These are phyloP conservation scores for Lipomyces sp. DNA, from an alignment of 805 yeast species.

Conservation along the genomic window DNA sequence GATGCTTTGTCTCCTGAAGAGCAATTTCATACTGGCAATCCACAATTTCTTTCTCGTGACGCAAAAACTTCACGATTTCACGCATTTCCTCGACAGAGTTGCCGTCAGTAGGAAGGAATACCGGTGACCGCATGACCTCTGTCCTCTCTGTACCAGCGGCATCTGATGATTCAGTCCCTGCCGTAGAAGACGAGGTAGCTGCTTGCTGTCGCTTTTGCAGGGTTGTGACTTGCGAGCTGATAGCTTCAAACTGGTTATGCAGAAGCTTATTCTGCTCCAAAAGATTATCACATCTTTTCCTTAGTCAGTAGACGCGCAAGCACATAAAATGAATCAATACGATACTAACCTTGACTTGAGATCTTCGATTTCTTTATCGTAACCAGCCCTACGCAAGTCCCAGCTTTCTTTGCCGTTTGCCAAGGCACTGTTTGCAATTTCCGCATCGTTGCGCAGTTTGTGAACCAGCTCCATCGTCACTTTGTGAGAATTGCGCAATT, in stretches of 20 bases:
- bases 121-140: neutral
- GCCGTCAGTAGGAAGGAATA: constrained; percentile 11
- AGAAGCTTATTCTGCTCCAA: constrained; percentile 70
- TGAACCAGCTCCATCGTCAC: constrained; percentile 43
- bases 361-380: constrained; percentile 56
- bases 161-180: constrained; percentile 2
- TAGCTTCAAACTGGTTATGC: constrained; percentile 66
- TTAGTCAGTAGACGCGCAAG: neutral
- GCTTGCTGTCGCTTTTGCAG: constrained; percentile 17
- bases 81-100: constrained; percentile 45
- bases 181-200: constrained; percentile 11
- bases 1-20: constrained; percentile 58
- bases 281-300: constrained; percentile 53
- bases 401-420: constrained; percentile 51
- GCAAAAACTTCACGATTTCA: constrained; percentile 64
- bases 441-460: constrained; percentile 42
- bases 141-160: constrained; percentile 9
- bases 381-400: constrained; percentile 50
- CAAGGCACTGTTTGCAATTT: constrained; percentile 46
- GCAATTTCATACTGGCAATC: constrained; percentile 61
- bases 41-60: constrained; percentile 75
- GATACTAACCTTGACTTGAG: constrained; percentile 48
- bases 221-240: constrained; percentile 37
- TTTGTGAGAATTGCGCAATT: constrained; percentile 48
- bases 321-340: neutral